phyloP scores from a whole-genome alignment of 2,329 filamentous ascomycete genomes.

The Onygena corvina region DNA sequence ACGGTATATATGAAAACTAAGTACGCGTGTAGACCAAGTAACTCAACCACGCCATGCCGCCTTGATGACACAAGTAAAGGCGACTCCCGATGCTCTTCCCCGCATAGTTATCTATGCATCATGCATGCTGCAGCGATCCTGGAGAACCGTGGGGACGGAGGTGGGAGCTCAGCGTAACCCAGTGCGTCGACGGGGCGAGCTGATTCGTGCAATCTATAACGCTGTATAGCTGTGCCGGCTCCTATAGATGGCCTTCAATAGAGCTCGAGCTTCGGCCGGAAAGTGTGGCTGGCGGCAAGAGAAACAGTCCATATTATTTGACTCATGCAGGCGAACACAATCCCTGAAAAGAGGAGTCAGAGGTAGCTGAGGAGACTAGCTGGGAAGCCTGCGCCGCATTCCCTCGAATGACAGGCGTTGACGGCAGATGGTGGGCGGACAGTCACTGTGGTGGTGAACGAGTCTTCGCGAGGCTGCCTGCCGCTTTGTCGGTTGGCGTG shows the following conservation, averaged over 20 bases:
- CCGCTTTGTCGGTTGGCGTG: too few relatives aligned
- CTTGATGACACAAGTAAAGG: not conserved
- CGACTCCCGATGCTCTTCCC: not conserved
- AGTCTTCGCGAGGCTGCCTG: conserved; percentile 2
- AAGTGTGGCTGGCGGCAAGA: too few relatives aligned
- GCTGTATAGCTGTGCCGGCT: too few relatives aligned
- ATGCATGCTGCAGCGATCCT: not conserved
- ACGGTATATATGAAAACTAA: too few relatives aligned
- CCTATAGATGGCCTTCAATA: too few relatives aligned
- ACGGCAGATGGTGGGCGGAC: not conserved
- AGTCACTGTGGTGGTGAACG: not conserved
- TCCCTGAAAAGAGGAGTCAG: not conserved
- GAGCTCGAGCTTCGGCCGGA: too few relatives aligned
- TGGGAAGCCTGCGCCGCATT: not conserved
- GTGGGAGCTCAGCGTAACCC: not conserved
- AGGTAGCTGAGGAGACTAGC: not conserved
- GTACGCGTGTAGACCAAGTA: too few relatives aligned
- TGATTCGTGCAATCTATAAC: not conserved
- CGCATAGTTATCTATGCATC: not conserved
- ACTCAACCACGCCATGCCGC: not conserved
- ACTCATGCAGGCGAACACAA: not conserved
- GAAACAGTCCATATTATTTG: too few relatives aligned
- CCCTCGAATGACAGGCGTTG: not conserved
- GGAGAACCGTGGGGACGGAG: not conserved
- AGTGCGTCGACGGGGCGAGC: not conserved